These are phyloP conservation scores for Mastigamoeba balamuthi DNA, from an alignment of 78 protist genomes.

Conservation along the genomic window DNA sequence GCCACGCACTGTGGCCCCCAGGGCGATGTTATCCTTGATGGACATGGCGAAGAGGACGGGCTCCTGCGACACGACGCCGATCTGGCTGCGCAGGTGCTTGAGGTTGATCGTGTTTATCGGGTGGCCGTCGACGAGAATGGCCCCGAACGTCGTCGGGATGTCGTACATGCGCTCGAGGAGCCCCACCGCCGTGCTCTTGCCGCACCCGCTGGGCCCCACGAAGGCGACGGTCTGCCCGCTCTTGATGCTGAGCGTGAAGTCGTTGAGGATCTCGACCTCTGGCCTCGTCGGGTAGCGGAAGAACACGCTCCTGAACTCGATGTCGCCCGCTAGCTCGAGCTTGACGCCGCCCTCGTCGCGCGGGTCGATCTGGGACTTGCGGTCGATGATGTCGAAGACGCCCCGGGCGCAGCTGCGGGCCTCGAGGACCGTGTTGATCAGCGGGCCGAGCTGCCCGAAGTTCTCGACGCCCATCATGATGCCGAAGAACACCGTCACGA, in stretches of 20 bases:
- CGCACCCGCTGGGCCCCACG: slow-evolving; percentile 66
- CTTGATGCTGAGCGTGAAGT: background rate
- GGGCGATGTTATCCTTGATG: slow-evolving; percentile 65
- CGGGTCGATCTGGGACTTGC: background rate
- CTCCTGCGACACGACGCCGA: slow-evolving; percentile 73
- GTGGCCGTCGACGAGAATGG: slow-evolving; percentile 58
- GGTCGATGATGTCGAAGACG: slow-evolving; percentile 11
- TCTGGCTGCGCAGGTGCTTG: slow-evolving; percentile 31
- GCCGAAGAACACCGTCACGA: slow-evolving; percentile 42
- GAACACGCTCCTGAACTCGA: slow-evolving; percentile 28
- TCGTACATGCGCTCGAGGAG: slow-evolving; percentile 66
- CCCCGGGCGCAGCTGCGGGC: slow-evolving; percentile 26
- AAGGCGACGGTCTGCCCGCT: slow-evolving; percentile 53
- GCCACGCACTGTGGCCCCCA: slow-evolving; percentile 27
- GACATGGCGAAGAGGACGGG: slow-evolving; percentile 66
- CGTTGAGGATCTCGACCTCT: slow-evolving; percentile 9
- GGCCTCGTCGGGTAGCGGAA: slow-evolving; percentile 66
- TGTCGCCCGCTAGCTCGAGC: background rate
- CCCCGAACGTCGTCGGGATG: slow-evolving; percentile 17
- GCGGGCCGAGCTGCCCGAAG: slow-evolving; percentile 53
- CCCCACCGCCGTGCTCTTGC: slow-evolving; percentile 63
- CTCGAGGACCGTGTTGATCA: slow-evolving; percentile 51
- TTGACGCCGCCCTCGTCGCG: background rate
- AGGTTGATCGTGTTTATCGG: slow-evolving; percentile 21
- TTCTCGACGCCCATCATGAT: slow-evolving; percentile 66